Conservation (phyloP, 257 asterid species). For the Primulina huaijiensis region DNA sequence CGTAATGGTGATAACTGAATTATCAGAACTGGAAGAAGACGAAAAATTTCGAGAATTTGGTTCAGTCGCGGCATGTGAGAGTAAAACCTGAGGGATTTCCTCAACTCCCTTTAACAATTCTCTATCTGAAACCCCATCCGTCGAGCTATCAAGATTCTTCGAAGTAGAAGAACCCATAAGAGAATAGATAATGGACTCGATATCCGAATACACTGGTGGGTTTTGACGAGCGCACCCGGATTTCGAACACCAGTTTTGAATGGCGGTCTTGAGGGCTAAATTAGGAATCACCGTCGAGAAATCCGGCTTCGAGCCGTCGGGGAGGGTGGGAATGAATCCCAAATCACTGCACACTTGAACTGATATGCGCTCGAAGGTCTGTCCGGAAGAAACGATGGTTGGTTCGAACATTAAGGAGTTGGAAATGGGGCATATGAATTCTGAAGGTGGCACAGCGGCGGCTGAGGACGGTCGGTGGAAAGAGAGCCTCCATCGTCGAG, state of each 20-base stretch:
- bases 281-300: slow-evolving; percentile 68
- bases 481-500: slow-evolving; percentile 54
- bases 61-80: slow-evolving; percentile 58
- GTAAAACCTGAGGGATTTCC: slow-evolving; percentile 40
- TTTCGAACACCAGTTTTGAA: slow-evolving; percentile 63
- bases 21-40: slow-evolving; percentile 72
- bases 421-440: slow-evolving; percentile 72
- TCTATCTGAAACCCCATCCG: slow-evolving; percentile 39
- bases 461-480: slow-evolving; percentile 39
- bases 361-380: slow-evolving; percentile 67
- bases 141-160: slow-evolving; percentile 12
- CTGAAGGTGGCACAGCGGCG: slow-evolving; percentile 36
- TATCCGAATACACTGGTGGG: slow-evolving; percentile 45
- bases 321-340: slow-evolving; percentile 52
- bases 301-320: slow-evolving; percentile 62
- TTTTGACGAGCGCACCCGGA: slow-evolving; percentile 44
- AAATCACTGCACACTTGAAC: slow-evolving; percentile 59
- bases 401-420: slow-evolving; percentile 79
- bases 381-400: slow-evolving; percentile 76
- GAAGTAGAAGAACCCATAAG: slow-evolving; percentile 22
- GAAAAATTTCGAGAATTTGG: slow-evolving; percentile 36
- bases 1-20: slow-evolving; percentile 69
- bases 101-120: slow-evolving; percentile 45
- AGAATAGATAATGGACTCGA: slow-evolving; percentile 43
- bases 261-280: slow-evolving; percentile 61